Base-by-base conservation (phyloP, 2,329 filamentous ascomycete species). In the Cercospora sesami region DNA sequence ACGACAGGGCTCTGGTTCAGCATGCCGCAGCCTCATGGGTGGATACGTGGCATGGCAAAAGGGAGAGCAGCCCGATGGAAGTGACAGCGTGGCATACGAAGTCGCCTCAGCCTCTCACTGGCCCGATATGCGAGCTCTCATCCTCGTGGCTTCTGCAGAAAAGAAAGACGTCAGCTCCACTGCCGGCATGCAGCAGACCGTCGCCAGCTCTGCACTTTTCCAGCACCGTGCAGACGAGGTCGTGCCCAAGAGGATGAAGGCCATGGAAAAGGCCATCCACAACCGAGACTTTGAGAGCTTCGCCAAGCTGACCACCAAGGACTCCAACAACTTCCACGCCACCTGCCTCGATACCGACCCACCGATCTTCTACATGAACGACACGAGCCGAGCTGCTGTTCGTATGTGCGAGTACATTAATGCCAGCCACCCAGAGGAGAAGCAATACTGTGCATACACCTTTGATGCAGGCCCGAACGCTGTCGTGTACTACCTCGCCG, bases 351-450 rank as follows among this genome's bases (percentile, higher is more conserved):
- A 99, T 79, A 98, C 95, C 1, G 93, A 93, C 82, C 95, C 96
- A 55, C 95, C 96, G 18, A 99, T 99, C 78, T 97, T 97, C 82
- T 99, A 99, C 85, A 90, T 99, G 86, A 99, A 97, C 81, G 95
- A 99, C 78, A 90, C 94, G 16, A 94, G 91, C 21, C 86, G 91
- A 42, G 93, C 94, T 1, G 93, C 94, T 5, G 92, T 99, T 68
- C 87, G 92, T 63, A 89, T 93, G 16, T 94, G 97, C 31, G 93
- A 99, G 83, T 86, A 89, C 73, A 92, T 98, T 82, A 99, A 99
- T 78, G 85, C 85, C 64, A 86, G 86, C 26, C 69, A 69, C 28
- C 67, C 69, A 5, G 92, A 91, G 4, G 93, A 92, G 64, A 90
- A 89, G 81, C 89, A 87, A 0, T 86, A 98, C 18, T 93, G 92